A percentile compares a stretch with the other conserved stretches of the same genome.
These are phyloP conservation scores for Annona cherimola DNA, from an alignment of 164 flowering plant species.

Conservation along the genomic window DNA sequence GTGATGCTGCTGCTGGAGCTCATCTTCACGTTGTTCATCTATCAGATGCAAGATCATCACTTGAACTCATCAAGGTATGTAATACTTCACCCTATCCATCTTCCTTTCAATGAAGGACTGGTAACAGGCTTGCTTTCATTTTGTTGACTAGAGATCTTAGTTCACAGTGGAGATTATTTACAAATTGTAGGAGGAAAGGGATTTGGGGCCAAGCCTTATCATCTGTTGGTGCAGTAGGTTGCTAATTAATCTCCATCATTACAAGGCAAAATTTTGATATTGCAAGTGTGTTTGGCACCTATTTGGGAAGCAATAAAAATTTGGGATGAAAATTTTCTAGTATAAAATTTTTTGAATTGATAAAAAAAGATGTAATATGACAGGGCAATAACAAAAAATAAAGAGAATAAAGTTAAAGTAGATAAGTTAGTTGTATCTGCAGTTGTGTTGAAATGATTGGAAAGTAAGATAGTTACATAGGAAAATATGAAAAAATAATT, in stretches of 20 bases:
- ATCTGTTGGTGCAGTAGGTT: neutral
- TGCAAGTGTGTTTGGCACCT: no score
- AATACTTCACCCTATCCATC: neutral
- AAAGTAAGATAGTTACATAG: no score
- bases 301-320: no score
- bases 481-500: no score
- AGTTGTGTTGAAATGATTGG: no score
- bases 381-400: no score
- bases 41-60: conserved; percentile 76
- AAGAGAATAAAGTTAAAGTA: no score
- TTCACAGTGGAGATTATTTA: neutral
- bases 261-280: no score
- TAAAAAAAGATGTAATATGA: no score
- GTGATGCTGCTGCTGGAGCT: conserved; percentile 81
- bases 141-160: neutral
- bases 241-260: neutral
- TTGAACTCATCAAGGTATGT: conserved; percentile 74
- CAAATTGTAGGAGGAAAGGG: neutral
- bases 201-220: neutral
- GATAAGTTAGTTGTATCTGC: no score
- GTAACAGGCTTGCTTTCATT: neutral
- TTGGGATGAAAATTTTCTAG: no score
- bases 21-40: conserved; percentile 97
- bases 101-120: neutral
- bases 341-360: no score